Evolutionary conservation across 1,284 basidiomycete genomes (phyloP), one percentile per base, ranked within the genome.

Genomic region (Naganishia sp.): DNA sequence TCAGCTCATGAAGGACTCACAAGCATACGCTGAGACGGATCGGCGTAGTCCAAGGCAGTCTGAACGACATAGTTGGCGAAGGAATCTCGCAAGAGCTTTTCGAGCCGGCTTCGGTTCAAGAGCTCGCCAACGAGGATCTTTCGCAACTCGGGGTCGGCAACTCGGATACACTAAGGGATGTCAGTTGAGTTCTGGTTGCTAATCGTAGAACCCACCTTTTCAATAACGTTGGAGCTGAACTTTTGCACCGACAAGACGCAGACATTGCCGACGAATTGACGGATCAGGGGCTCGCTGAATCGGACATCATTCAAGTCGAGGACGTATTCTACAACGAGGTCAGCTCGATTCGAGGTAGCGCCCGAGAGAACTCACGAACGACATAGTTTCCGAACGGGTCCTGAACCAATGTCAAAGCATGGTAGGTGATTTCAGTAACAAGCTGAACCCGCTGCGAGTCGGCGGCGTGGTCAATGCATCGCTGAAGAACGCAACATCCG

Each of bases 341-440:
- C 44, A 68, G 64, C 39, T 15, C 16, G 9, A 18, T 5, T 7
- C 25, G 13, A 57, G 5, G 6, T 9, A 2, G 45, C 11, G 21
- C 52, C 31, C 16, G 3, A 7, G 2, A 13, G 6, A 13, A 71
- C 88, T 78, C 73, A 92, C 68, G 66, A 46, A 72, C 71, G 59
- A 72, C 92, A 74, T 94, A 94, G 82, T 94, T 94, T 55, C 93
- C 94, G 75, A 98, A 98, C 42, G 96, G 96, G 80, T 99, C 96
- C 82, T 99, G 96, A 28, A 99, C 96, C 67, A 99, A 85, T 25
- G 94, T 97, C 70, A 99, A 84, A 9, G 95, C 95, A 75, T 99
- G 95, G 83, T 90, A 97, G 33, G 95, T 99, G 80, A 99, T 99
- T 84, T 99, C 96, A 69, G 94, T 94, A 66, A 99, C 96, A 63